Evolutionary conservation across 148 eudicot genomes (phyloP), one percentile per base, ranked within the genome.

Genomic region (Chenopodium suecicum): DNA sequence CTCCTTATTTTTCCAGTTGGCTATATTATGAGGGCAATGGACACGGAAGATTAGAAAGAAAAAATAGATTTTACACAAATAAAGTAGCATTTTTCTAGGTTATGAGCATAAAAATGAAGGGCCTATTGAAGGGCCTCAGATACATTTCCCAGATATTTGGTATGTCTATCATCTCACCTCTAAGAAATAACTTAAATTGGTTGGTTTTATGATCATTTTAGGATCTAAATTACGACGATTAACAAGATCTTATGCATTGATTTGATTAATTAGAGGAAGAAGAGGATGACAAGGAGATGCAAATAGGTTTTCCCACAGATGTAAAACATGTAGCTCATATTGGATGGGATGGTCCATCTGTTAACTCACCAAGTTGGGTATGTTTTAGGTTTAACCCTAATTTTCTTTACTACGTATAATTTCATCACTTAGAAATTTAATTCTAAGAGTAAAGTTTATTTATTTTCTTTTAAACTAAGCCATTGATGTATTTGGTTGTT

Each of bases 301-400:
- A 91, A 83, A 94, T 92, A 79, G 98, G 98, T 60, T 81, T 74
- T 47, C 98, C 98, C 41, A 92, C 98, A 1, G 98, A 94, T 81
- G 98, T 94, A 84, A 94, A 94, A 82, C 98, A 94, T 78, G 98
- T 94, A 50, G 92, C 97, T 85, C 98, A 94, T 76, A 89, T 94
- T 37, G 98, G 97, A 23, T 91, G 90, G 90, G 95, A 94, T 82
- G 97, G 94, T 32, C 92, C 95, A 14, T 79, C 92, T 12, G 85
- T 81, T 10, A 89, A 54, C 73, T 34, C 94, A 60, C 94, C 98
- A 12, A 90, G 91, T 83, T 94, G 98, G 98, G 98, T 94, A 91
- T 73, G 73, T 50, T 47, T 65, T 52, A 37, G 22, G 9, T 65
- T 52, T 63, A 17, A 46, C 22, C 9, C 32, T 41, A 17, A 37